These are phyloP conservation scores for Saturnispora mendoncae DNA, from an alignment of 805 yeast species.

Conservation along the genomic window DNA sequence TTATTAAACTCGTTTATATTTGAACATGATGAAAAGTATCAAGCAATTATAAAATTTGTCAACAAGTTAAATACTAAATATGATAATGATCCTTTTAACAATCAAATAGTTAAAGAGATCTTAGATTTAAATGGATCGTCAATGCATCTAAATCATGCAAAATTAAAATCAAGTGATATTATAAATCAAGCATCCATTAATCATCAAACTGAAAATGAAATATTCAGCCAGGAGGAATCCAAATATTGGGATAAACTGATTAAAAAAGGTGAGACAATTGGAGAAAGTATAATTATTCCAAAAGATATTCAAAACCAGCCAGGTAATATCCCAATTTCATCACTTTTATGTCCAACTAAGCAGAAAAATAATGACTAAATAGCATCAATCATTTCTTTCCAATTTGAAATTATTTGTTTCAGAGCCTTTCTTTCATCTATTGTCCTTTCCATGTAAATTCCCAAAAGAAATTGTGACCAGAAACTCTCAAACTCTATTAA, in stretches of 20 bases:
- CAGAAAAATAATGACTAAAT: slow-evolving; percentile 1
- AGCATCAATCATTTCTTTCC: slow-evolving; percentile 13
- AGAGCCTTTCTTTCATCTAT: slow-evolving; percentile 28
- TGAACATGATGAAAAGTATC: background rate
- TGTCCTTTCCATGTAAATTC: slow-evolving; percentile 34
- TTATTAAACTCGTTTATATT: background rate
- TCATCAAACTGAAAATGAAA: background rate
- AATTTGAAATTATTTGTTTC: slow-evolving; percentile 13
- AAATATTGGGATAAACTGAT: background rate
- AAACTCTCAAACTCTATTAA: slow-evolving; percentile 36
- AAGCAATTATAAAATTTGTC: background rate
- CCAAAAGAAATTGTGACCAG: slow-evolving; percentile 42
- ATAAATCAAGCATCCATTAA: background rate
- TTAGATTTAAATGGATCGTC: background rate
- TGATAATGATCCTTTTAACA: slow-evolving; percentile 1
- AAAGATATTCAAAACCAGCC: no score
- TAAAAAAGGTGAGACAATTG: background rate
- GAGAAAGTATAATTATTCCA: no score
- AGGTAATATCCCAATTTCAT: background rate
- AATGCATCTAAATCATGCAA: background rate
- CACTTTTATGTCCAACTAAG: background rate
- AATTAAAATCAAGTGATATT: background rate
- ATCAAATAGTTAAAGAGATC: background rate
- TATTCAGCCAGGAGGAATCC: background rate
- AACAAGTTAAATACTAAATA: background rate